These are phyloP conservation scores for Triticum monococcum DNA, from an alignment of 176 grass and related monocot species.

Conservation along the genomic window DNA sequence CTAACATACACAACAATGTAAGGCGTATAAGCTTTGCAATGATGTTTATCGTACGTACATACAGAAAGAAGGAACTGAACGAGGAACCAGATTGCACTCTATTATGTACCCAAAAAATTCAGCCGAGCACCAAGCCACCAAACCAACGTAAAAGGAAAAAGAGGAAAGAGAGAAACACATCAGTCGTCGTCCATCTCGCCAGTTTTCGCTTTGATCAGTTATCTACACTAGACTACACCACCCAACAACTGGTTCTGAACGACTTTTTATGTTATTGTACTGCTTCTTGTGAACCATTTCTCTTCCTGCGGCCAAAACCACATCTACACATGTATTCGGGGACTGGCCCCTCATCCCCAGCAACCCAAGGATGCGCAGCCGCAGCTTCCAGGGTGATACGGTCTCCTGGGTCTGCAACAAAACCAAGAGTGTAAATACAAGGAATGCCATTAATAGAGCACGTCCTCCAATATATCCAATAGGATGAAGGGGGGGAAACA, in stretches of 20 bases:
- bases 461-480: neutral
- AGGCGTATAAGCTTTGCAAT: neutral
- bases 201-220: slow-evolving; percentile 3
- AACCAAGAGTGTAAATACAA: neutral
- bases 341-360: slow-evolving; percentile 56
- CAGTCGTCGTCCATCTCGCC: neutral
- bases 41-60: neutral
- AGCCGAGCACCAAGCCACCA: neutral
- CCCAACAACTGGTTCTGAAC: neutral
- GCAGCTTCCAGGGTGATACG: slow-evolving; percentile 69
- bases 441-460: neutral
- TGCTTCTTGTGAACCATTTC: neutral
- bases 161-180: neutral
- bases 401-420: slow-evolving; percentile 43
- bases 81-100: neutral
- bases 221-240: slow-evolving; percentile 32
- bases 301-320: slow-evolving; percentile 47
- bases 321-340: slow-evolving; percentile 67
- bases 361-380: slow-evolving; percentile 81
- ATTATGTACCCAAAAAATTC: slow-evolving; percentile 22
- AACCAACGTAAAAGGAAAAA: neutral
- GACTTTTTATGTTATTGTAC: slow-evolving; percentile 11
- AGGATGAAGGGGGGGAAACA: neutral
- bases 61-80: neutral
- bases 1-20: neutral